A percentile compares a stretch with the other conserved stretches of the same genome.
phyloP scores from a whole-genome alignment of 345 rosid species.

The Linum usitatissimum region DNA sequence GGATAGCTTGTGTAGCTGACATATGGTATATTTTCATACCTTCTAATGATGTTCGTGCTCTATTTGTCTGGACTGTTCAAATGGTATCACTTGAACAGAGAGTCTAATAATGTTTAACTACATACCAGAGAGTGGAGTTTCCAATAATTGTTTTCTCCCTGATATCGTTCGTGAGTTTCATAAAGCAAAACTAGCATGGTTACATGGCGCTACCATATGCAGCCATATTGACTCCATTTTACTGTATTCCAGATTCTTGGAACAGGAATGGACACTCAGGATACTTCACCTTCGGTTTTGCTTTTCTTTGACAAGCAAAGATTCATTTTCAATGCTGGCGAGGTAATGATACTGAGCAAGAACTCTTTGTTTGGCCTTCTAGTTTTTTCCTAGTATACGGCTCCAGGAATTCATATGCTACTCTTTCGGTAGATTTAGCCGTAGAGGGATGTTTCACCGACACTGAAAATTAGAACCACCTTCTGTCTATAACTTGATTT shows the following conservation, averaged over 20 bases:
- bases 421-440: background rate
- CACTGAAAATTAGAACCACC: background rate
- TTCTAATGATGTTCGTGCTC: too few relatives aligned
- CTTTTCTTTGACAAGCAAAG: constrained; percentile 90
- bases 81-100: too few relatives aligned
- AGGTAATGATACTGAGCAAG: constrained; percentile 31
- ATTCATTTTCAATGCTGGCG: constrained; percentile 92
- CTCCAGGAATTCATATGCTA: background rate
- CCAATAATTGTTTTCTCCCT: background rate
- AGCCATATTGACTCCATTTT: constrained; percentile 6
- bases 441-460: background rate
- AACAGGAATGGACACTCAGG: constrained; percentile 98
- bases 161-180: background rate
- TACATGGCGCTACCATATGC: background rate
- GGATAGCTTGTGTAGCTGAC: background rate
- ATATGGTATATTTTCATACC: too few relatives aligned
- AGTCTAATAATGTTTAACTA: too few relatives aligned
- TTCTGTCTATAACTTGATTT: too few relatives aligned
- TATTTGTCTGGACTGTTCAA: too few relatives aligned
- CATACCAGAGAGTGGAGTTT: too few relatives aligned
- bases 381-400: background rate
- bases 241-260: constrained; percentile 51
- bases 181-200: background rate
- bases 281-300: constrained; percentile 78
- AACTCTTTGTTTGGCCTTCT: background rate